Evolutionary conservation across 2,329 filamentous ascomycete genomes (phyloP), one percentile per base, ranked within the genome.

Genomic region (Colletotrichum spaethianum): DNA sequence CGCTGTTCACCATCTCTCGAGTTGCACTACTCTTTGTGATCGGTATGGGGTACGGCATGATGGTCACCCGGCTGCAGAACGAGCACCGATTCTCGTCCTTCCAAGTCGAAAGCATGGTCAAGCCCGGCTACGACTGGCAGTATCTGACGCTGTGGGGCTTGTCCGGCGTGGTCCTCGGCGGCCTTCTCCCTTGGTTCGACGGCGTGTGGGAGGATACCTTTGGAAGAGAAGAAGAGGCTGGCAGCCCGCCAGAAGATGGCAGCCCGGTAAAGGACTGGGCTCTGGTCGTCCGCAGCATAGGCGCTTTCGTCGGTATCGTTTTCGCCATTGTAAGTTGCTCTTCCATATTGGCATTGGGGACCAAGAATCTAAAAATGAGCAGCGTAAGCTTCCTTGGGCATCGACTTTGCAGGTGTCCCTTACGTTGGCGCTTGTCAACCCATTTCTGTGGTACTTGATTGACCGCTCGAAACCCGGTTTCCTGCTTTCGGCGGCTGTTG

Each of bases 391-490:
- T 12, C 93, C 94, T 1, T 99, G 96, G 96, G 90, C 95, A 77
- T 98, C 95, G 11, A 96, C 95, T 1, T 90, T 98, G n/a, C 96
- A 99, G 82, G 91, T 97, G 26, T 97, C 95, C 1, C 83, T 97
- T 33, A 96, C 95, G 1, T 91, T 99, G 60, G 94, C 95, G 28
- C 90, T 98, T 72, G 94, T 93, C 26, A 98, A 98, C 80, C 96
- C 96, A 1, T 93, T 96, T 12, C 86, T 99, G 23, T 99, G 96
- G 96, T 99, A 97, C 83, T 87, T 98, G 31, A 93, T 99, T 78
- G 96, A 99, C 83, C 93, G 96, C 62, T 96, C 94, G 57, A 92
- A 91, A 75, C 89, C 95, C 0, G 96, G 96, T 5, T 93, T 98
- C 76, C 84, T 96, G 42, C 88, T 98, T 67, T 95, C 94, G 0